phyloP scores from a whole-genome alignment of 2,329 filamentous ascomycete genomes.

The Apiospora phragmitis region DNA sequence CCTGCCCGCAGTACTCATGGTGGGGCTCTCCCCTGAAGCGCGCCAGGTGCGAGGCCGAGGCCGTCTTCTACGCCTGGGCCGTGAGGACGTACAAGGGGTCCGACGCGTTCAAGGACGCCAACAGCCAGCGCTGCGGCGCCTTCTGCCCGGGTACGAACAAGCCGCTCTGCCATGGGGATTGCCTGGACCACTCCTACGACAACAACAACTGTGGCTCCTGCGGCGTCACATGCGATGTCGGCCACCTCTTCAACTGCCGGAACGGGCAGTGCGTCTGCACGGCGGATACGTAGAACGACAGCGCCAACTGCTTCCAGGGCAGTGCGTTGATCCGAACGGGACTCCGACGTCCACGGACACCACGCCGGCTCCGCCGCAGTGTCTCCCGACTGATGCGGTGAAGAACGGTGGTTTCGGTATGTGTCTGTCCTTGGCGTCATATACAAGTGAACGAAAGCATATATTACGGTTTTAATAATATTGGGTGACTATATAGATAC shows the following conservation, averaged over 20 bases:
- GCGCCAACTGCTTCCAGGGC: slow-evolving; percentile 18
- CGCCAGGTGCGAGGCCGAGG: neutral
- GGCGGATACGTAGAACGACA: slow-evolving; percentile 6
- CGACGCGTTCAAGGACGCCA: slow-evolving; percentile 2
- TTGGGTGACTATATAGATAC: neutral
- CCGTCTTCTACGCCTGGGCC: slow-evolving; percentile 9
- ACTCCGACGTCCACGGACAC: neutral
- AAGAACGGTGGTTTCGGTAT: neutral
- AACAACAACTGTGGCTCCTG: neutral
- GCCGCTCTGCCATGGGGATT: neutral
- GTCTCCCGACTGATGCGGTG: neutral
- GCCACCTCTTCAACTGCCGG: neutral
- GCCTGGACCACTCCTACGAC: neutral
- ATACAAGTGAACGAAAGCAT: too few relatives aligned
- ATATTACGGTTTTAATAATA: neutral
- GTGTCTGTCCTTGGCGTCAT: neutral
- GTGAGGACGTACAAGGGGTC: slow-evolving; percentile 9
- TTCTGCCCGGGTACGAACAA: neutral
- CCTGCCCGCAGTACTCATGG: slow-evolving; percentile 11
- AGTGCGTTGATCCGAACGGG: slow-evolving; percentile 7
- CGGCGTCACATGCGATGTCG: neutral
- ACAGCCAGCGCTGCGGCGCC: neutral
- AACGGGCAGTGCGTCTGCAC: neutral
- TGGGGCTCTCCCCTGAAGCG: neutral
- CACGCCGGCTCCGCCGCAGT: neutral